These are phyloP conservation scores for Russula brevipes DNA, from an alignment of 768 basidiomycete genomes.

Conservation along the genomic window DNA sequence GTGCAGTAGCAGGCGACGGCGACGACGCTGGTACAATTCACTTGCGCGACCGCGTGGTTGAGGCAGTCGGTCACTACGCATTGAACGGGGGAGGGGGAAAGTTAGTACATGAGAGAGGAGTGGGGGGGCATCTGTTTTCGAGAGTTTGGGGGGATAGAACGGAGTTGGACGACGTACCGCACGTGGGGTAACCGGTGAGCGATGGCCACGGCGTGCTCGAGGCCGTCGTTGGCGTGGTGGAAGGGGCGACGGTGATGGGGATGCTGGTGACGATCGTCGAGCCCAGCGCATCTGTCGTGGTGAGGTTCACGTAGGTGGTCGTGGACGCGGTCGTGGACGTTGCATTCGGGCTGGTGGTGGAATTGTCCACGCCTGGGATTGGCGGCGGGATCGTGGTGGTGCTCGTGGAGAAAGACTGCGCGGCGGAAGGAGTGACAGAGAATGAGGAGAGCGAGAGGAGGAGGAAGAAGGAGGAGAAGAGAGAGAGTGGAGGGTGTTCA, in stretches of 20 bases:
- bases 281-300: conserved; percentile 21
- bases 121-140: neutral
- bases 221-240: neutral
- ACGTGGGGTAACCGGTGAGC: conserved; percentile 10
- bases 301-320: conserved; percentile 12
- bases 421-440: neutral
- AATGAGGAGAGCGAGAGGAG: neutral
- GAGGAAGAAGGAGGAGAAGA: neutral
- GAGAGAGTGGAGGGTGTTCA: neutral
- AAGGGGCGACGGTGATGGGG: conserved; percentile 21
- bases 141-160: neutral
- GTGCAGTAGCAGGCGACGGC: conserved; percentile 49
- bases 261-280: conserved; percentile 18
- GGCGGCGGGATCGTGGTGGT: neutral
- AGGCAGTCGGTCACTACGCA: conserved; percentile 44
- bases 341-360: neutral
- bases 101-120: no score
- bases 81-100: neutral
- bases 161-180: conserved; percentile 13
- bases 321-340: neutral
- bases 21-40: conserved; percentile 42
- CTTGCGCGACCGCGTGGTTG: conserved; percentile 34
- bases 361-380: neutral
- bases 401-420: neutral
- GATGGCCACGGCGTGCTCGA: conserved; percentile 17